These are phyloP conservation scores for Pichia sp. DNA, from an alignment of 1,139 yeast genomes.

Conservation along the genomic window DNA sequence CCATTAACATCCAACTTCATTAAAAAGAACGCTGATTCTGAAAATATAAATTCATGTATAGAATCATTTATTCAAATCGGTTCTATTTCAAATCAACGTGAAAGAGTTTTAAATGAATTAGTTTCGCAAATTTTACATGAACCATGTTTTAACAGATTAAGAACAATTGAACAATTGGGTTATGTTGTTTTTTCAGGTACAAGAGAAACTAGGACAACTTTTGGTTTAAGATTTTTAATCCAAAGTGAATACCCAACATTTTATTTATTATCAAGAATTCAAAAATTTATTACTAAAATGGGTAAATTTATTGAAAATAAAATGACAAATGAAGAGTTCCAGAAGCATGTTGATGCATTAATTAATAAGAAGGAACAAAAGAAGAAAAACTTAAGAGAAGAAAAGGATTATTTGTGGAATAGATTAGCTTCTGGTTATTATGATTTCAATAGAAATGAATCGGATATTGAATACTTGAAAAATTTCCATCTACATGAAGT, in stretches of 20 bases:
- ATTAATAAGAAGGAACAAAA: slow-evolving; percentile 61
- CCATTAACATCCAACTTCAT: slow-evolving; percentile 45
- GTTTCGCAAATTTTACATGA: slow-evolving; percentile 69
- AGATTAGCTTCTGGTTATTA: slow-evolving; percentile 69
- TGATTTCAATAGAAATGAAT: slow-evolving; percentile 55
- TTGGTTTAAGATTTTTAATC: slow-evolving; percentile 71
- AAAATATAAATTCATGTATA: slow-evolving; percentile 79
- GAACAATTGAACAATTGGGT: slow-evolving; percentile 91
- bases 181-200: slow-evolving; percentile 82
- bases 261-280: slow-evolving; percentile 73
- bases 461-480: slow-evolving; percentile 52
- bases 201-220: slow-evolving; percentile 61
- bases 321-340: slow-evolving; percentile 52
- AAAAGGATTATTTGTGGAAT: slow-evolving; percentile 58
- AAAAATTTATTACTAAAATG: slow-evolving; percentile 44
- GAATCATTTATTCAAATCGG: slow-evolving; percentile 73
- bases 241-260: slow-evolving; percentile 79
- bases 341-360: slow-evolving; percentile 63
- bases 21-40: slow-evolving; percentile 49
- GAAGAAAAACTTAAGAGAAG: slow-evolving; percentile 72
- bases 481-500: slow-evolving; percentile 52
- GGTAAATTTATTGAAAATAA: slow-evolving; percentile 12
- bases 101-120: slow-evolving; percentile 50
- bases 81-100: slow-evolving; percentile 32
- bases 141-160: slow-evolving; percentile 80